phyloP scores from a whole-genome alignment of 768 basidiomycete species.

The Floccularia luteovirens region DNA sequence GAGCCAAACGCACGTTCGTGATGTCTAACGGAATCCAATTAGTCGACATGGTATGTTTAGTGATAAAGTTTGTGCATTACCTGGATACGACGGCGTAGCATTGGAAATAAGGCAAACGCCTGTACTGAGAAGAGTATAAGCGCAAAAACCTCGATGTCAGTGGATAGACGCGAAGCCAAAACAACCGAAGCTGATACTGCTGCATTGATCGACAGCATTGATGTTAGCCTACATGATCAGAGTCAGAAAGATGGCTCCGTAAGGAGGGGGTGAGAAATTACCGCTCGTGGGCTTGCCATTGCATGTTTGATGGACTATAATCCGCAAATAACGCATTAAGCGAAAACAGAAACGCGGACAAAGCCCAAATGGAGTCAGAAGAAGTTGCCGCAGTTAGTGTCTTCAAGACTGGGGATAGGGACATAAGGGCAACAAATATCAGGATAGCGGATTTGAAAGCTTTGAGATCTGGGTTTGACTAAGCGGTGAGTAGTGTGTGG shows the following conservation, averaged over 20 bases:
- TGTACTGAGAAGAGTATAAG: constrained; percentile 81
- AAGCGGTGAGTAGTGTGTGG: neutral
- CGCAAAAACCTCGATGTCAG: constrained; percentile 83
- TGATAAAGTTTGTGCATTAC: constrained; percentile 25
- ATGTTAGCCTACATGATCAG: constrained; percentile 50
- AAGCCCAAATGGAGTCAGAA: constrained; percentile 94
- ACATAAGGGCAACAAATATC: constrained; percentile 83
- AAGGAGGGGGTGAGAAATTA: constrained; percentile 17
- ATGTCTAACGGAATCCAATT: constrained; percentile 28
- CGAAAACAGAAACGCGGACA: constrained; percentile 78
- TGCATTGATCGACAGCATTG: constrained; percentile 84
- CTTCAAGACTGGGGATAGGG: constrained; percentile 83
- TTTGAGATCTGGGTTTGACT: constrained; percentile 46
- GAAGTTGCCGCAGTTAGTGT: constrained; percentile 94
- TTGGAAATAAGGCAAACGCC: constrained; percentile 77
- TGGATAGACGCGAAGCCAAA: constrained; percentile 79
- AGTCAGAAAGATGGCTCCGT: constrained; percentile 6
- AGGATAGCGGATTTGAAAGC: constrained; percentile 75
- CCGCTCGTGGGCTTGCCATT: constrained; percentile 52
- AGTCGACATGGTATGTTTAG: constrained; percentile 8
- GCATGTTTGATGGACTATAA: constrained; percentile 48
- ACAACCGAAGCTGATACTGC: constrained; percentile 91
- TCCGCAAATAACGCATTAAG: constrained; percentile 81
- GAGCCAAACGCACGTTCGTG: constrained; percentile 36
- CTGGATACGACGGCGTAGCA: constrained; percentile 68